Conservation (phyloP, 345 rosid genomes). For the Murraya paniculata region DNA sequence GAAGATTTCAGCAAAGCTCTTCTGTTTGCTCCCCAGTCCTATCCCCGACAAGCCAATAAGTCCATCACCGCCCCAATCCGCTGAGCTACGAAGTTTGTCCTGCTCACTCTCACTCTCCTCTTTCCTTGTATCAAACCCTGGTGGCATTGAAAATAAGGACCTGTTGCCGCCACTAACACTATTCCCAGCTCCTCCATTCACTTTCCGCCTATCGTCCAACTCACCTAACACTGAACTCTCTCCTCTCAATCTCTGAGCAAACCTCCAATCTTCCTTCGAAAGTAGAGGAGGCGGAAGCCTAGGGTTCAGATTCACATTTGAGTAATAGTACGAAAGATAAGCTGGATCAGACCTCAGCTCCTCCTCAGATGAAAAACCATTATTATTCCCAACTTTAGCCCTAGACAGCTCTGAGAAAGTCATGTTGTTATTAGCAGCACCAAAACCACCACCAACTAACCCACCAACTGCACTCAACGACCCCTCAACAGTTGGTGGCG, state of each 20-base stretch:
- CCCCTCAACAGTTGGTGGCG: conserved; percentile 77
- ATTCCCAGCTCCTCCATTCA: conserved; percentile 41
- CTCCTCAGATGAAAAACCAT: conserved; percentile 50
- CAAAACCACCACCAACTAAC: conserved; percentile 33
- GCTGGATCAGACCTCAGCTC: conserved; percentile 84
- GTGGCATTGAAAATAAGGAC: conserved; percentile 69
- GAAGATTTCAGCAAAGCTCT: conserved; percentile 71
- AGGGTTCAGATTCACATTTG: conserved; percentile 79
- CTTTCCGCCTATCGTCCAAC: conserved; percentile 71
- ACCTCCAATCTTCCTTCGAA: conserved; percentile 86
- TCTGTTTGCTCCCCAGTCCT: conserved; percentile 68
- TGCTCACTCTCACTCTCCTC: conserved; percentile 44
- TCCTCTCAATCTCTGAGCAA: conserved; percentile 71
- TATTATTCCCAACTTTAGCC: conserved; percentile 34
- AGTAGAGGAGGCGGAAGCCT: conserved; percentile 89
- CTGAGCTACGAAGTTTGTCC: conserved; percentile 42
- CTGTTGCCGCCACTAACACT: conserved; percentile 32
- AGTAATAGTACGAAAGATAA: conserved; percentile 63
- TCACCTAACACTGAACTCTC: conserved; percentile 59
- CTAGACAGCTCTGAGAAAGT: conserved; percentile 44
- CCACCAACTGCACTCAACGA: conserved; percentile 63
- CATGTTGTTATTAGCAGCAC: conserved; percentile 8
- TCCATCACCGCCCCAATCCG: conserved; percentile 81
- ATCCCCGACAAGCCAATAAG: conserved; percentile 70
- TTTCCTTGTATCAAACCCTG: conserved; percentile 72